Conservation (phyloP, 257 asterid species). For the Ehretia macrophylla region DNA sequence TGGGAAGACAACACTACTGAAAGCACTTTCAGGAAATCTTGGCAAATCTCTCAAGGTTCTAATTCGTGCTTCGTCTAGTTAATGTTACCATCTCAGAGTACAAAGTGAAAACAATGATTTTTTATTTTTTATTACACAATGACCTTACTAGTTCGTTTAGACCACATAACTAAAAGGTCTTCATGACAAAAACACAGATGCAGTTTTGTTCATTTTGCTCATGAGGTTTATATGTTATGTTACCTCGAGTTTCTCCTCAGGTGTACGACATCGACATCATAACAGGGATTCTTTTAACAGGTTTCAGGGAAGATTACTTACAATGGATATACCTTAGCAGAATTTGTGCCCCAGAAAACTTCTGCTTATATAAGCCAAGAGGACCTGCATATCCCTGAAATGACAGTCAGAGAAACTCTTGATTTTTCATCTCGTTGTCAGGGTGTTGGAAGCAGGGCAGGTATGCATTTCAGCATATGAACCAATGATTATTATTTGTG, state of each 20-base stretch:
- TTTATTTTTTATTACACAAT: too few relatives aligned
- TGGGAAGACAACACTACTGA: constrained; percentile 68
- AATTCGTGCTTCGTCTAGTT: not conserved
- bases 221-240: too few relatives aligned
- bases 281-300: constrained; percentile 23
- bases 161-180: too few relatives aligned
- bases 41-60: constrained; percentile 54
- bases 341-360: constrained; percentile 67
- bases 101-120: not conserved
- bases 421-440: constrained; percentile 64
- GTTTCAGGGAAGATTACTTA: constrained; percentile 56
- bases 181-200: too few relatives aligned
- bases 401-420: constrained; percentile 66
- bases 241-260: not conserved
- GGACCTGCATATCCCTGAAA: constrained; percentile 65
- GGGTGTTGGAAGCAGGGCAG: constrained; percentile 62
- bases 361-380: constrained; percentile 70
- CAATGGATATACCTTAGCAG: constrained; percentile 56
- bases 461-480: constrained; percentile 21
- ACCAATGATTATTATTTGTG: not conserved
- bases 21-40: constrained; percentile 65
- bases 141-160: not conserved
- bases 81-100: not conserved
- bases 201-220: too few relatives aligned
- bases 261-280: not conserved